Evolutionary conservation across 441 rosid genomes (phyloP).

Genomic region (Gossypium schwendimanii): DNA sequence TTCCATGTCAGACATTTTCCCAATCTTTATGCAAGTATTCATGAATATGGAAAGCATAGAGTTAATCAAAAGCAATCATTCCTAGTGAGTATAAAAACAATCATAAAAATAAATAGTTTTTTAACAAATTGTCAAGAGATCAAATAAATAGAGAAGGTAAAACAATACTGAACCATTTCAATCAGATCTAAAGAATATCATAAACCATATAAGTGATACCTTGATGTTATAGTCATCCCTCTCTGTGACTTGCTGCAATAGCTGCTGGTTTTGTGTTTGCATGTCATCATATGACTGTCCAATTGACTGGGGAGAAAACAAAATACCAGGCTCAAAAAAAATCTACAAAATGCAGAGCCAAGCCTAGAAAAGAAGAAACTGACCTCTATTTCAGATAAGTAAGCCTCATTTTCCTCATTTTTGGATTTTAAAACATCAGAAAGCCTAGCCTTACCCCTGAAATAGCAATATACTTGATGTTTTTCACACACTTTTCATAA

Average conservation of each 20-base stretch:
- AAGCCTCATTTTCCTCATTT: slow-evolving; percentile 87
- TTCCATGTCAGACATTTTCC: not conserved
- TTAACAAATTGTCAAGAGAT: not conserved
- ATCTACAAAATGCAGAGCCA: slow-evolving; percentile 16
- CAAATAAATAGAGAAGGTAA: not conserved
- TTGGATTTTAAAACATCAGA: slow-evolving; percentile 70
- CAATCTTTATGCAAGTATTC: not conserved
- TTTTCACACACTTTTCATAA: slow-evolving; percentile 13
- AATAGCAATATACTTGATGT: slow-evolving; percentile 22
- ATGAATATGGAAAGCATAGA: not conserved
- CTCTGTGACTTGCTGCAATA: slow-evolving; percentile 89
- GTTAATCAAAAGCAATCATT: not conserved
- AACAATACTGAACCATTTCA: not conserved
- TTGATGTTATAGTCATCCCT: slow-evolving; percentile 97
- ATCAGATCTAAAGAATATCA: not conserved
- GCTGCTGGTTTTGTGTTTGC: slow-evolving; percentile 92
- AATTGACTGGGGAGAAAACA: slow-evolving; percentile 64
- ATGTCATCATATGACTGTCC: slow-evolving; percentile 93
- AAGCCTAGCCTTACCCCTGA: slow-evolving; percentile 57
- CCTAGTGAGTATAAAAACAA: not conserved
- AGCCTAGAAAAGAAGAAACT: slow-evolving; percentile 17
- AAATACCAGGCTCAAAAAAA: slow-evolving; percentile 21
- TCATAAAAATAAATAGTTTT: not conserved
- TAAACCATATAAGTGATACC: slow-evolving; percentile 35
- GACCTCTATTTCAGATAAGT: slow-evolving; percentile 92